phyloP scores from a whole-genome alignment of 108 stramenopile genomes.

The Hondaea fermentalgiana region DNA sequence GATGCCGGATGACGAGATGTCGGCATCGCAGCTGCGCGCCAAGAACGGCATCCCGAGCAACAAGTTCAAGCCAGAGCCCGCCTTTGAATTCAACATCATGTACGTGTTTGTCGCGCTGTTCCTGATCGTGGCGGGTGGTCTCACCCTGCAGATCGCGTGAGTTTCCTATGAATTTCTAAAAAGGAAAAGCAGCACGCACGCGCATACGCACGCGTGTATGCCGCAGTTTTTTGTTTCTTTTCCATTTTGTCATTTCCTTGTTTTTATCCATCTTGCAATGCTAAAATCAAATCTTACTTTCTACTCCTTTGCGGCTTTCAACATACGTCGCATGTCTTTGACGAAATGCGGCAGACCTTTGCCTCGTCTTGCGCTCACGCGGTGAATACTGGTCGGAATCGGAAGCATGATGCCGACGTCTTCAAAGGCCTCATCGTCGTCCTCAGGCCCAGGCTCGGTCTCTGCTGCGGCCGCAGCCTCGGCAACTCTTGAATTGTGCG shows the following conservation, averaged over 20 bases:
- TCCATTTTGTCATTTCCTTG: neutral
- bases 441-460: neutral
- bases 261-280: neutral
- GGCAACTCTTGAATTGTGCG: neutral
- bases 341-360: neutral
- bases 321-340: neutral
- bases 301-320: neutral
- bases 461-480: neutral
- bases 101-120: neutral
- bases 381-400: neutral
- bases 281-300: neutral
- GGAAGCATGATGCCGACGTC: neutral
- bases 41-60: slow-evolving; percentile 5
- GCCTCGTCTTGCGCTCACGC: neutral
- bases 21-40: slow-evolving; percentile 3
- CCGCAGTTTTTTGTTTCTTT: neutral
- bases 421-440: neutral
- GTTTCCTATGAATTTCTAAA: neutral
- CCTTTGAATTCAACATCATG: neutral
- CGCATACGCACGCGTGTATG: neutral
- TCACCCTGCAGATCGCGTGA: neutral
- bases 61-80: neutral
- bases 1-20: neutral
- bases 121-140: neutral
- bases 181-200: neutral